Evolutionary conservation across 2,329 filamentous ascomycete species (phyloP).

Genomic region (Xylariomycetidae sp.): DNA sequence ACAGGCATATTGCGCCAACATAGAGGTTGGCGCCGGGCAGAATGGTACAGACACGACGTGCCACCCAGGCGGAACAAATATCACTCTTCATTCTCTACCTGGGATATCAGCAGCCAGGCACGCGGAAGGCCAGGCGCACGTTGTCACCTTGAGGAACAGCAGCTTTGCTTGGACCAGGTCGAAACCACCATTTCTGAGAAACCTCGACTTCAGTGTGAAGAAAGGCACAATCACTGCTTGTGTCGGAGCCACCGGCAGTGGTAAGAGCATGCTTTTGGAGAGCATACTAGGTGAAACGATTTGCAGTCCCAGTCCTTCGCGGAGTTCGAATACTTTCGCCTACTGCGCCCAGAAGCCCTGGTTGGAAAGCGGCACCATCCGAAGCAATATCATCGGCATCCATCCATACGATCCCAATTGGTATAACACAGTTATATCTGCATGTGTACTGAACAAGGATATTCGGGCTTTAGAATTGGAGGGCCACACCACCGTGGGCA

Average conservation of each 20-base stretch:
- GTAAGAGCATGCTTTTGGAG: slow-evolving; percentile 19
- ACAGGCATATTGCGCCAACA: not conserved
- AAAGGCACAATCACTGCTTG: slow-evolving; percentile 14
- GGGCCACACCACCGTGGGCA: slow-evolving; percentile 20
- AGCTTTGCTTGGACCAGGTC: too few relatives aligned
- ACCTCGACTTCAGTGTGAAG: slow-evolving; percentile 11
- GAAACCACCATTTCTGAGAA: not conserved
- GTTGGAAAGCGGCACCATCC: slow-evolving; percentile 15
- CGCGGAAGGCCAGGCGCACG: too few relatives aligned
- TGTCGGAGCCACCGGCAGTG: slow-evolving; percentile 22
- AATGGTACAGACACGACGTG: too few relatives aligned
- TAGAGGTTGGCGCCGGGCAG: too few relatives aligned
- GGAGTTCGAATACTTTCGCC: slow-evolving; percentile 6
- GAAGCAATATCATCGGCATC: slow-evolving; percentile 15
- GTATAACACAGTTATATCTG: slow-evolving; percentile 13
- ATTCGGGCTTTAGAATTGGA: slow-evolving; percentile 8
- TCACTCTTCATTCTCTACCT: too few relatives aligned
- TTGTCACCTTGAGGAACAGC: too few relatives aligned
- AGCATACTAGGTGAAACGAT: slow-evolving; percentile 18
- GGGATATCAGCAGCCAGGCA: too few relatives aligned
- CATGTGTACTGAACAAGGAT: slow-evolving; percentile 14
- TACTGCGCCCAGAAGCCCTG: slow-evolving; percentile 20
- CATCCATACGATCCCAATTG: slow-evolving; percentile 9
- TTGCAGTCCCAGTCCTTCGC: slow-evolving; percentile 8
- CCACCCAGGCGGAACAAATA: too few relatives aligned